phyloP scores from a whole-genome alignment of 805 yeast species.

The Starmerella vaccinii region DNA sequence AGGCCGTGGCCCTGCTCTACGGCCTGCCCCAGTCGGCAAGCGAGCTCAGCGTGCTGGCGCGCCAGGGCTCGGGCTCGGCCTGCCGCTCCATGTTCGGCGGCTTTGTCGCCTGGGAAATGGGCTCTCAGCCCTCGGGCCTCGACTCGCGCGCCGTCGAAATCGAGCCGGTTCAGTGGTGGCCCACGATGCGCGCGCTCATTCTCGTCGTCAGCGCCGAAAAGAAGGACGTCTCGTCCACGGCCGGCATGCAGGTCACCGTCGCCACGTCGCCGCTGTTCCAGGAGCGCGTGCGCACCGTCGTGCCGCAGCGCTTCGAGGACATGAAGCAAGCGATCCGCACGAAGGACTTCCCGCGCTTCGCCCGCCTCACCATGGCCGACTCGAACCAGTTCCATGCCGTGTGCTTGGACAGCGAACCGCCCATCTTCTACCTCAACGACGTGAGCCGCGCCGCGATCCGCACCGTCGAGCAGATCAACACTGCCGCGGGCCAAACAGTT shows the following conservation, averaged over 20 bases:
- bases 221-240: slow-evolving; percentile 88
- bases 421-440: slow-evolving; percentile 88
- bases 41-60: slow-evolving; percentile 83
- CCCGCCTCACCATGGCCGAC: slow-evolving; percentile 87
- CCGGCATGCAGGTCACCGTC: slow-evolving; percentile 95
- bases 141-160: slow-evolving; percentile 93
- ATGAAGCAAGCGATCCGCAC: slow-evolving; percentile 68
- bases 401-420: slow-evolving; percentile 92
- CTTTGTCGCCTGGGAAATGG: slow-evolving; percentile 99
- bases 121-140: slow-evolving; percentile 57
- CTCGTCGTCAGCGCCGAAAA: slow-evolving; percentile 86
- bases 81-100: slow-evolving; percentile 97
- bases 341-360: slow-evolving; percentile 74
- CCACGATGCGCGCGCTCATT: slow-evolving; percentile 81
- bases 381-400: slow-evolving; percentile 97
- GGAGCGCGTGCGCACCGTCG: slow-evolving; percentile 68
- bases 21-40: slow-evolving; percentile 74
- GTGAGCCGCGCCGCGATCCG: slow-evolving; percentile 75
- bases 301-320: slow-evolving; percentile 70
- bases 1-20: slow-evolving; percentile 76
- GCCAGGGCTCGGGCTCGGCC: slow-evolving; percentile 98
- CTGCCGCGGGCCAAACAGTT: slow-evolving; percentile 46
- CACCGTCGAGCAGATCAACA: slow-evolving; percentile 68
- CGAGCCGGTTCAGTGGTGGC: slow-evolving; percentile 81
- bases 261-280: slow-evolving; percentile 76